A percentile compares a stretch with the other conserved stretches of the same genome.
phyloP scores from a whole-genome alignment of 2,329 filamentous ascomycete genomes.

The Metarhizium anisopliae region DNA sequence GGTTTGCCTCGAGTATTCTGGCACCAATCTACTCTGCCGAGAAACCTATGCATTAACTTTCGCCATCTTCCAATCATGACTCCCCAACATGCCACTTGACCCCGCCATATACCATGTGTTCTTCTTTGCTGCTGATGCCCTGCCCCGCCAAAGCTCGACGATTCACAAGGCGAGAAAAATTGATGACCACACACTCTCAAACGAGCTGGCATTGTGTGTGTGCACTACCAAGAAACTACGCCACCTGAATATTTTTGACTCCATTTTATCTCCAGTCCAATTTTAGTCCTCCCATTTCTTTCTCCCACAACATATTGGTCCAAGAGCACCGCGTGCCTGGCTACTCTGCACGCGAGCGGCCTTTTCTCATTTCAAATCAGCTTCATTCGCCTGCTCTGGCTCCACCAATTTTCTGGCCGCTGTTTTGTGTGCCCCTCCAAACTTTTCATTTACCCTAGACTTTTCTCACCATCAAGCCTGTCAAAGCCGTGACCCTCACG shows the following conservation, averaged over 20 bases:
- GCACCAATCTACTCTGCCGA: no score
- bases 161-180: constrained; percentile 31
- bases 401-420: not conserved
- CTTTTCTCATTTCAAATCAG: not conserved
- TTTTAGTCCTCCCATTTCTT: constrained; percentile 4
- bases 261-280: constrained; percentile 1
- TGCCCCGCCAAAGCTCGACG: constrained; percentile 17
- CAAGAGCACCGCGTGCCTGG: constrained; percentile 10
- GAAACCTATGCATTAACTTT: no score
- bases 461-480: not conserved
- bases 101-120: not conserved
- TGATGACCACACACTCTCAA: constrained; percentile 25
- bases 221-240: constrained; percentile 5
- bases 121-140: constrained; percentile 1
- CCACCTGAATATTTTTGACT: not conserved
- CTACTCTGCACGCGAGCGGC: constrained; percentile 7
- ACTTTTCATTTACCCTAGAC: constrained; percentile 3
- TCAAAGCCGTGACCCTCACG: constrained; percentile 2
- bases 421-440: constrained; percentile 1
- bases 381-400: not conserved
- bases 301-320: not conserved
- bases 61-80: not conserved
- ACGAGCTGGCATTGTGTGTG: constrained; percentile 6
- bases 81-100: not conserved
- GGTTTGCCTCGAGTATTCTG: no score